Conservation (phyloP, 2,329 filamentous ascomycete genomes). For the Colletotrichum sp. region DNA sequence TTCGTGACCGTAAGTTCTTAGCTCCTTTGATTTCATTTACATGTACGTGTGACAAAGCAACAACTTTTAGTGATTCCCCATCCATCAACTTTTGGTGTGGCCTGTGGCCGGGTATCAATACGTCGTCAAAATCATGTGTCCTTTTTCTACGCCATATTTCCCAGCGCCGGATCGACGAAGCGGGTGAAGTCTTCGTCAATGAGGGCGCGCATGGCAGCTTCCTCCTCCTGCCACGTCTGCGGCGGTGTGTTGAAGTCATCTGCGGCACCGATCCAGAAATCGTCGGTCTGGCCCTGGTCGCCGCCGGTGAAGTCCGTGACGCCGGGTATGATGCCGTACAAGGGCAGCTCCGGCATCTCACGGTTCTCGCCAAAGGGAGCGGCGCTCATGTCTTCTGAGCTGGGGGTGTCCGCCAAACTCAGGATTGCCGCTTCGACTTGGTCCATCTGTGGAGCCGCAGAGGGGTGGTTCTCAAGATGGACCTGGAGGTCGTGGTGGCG, state of each 20-base stretch:
- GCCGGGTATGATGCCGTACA: slow-evolving; percentile 13
- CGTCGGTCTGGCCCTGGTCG: slow-evolving; percentile 6
- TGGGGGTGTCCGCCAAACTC: slow-evolving; percentile 22
- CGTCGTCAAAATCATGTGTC: neutral
- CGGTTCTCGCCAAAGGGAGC: slow-evolving; percentile 2
- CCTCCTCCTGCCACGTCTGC: slow-evolving; percentile 47
- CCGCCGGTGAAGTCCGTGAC: neutral
- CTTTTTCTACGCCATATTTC: neutral
- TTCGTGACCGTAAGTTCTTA: neutral
- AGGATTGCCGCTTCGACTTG: slow-evolving; percentile 19
- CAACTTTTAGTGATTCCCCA: slow-evolving; percentile 4
- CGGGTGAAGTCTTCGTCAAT: slow-evolving; percentile 23
- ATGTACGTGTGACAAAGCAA: neutral
- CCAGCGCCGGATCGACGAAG: slow-evolving; percentile 21
- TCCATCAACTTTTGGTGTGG: slow-evolving; percentile 1
- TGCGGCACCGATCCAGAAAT: slow-evolving; percentile 35
- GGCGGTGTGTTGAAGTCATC: slow-evolving; percentile 31
- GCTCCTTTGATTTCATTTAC: neutral
- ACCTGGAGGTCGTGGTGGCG: slow-evolving; percentile 55
- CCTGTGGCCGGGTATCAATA: slow-evolving; percentile 19
- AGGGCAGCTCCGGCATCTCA: slow-evolving; percentile 19
- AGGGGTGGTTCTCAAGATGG: slow-evolving; percentile 44
- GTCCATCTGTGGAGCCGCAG: neutral
- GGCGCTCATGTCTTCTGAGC: neutral
- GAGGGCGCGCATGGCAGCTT: slow-evolving; percentile 47